Conservation (phyloP, 768 basidiomycete genomes). For the Leucogyrophana mollusca region DNA sequence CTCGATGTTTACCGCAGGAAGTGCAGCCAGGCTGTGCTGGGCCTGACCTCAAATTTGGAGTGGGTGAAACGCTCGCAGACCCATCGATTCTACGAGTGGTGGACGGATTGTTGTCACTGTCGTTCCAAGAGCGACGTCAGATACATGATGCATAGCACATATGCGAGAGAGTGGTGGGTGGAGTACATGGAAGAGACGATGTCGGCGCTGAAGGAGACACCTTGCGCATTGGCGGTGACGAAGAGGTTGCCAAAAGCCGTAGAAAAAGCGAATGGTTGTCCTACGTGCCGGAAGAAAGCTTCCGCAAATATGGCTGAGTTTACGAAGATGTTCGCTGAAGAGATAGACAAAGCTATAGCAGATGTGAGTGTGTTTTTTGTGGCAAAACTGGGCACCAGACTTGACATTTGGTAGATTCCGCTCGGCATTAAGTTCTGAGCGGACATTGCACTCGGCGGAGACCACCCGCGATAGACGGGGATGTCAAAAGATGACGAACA, state of each 20-base stretch:
- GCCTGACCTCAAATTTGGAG: constrained; percentile 16
- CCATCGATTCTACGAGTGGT: constrained; percentile 25
- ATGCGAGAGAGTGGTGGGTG: constrained; percentile 30
- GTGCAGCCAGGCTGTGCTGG: constrained; percentile 17
- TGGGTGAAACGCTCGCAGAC: constrained; percentile 23
- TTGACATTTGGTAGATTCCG: constrained; percentile 12
- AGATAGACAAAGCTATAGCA: constrained; percentile 17
- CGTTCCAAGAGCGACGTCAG: constrained; percentile 17
- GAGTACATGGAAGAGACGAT: constrained; percentile 29
- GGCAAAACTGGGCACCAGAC: background rate
- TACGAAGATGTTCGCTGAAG: constrained; percentile 18
- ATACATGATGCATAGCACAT: constrained; percentile 22
- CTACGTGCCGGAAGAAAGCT: constrained; percentile 18
- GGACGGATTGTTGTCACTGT: constrained; percentile 26
- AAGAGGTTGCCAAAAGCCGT: constrained; percentile 16
- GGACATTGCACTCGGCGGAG: constrained; percentile 5
- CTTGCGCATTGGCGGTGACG: constrained; percentile 18
- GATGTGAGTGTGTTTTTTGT: constrained; percentile 12
- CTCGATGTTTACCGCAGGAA: constrained; percentile 18
- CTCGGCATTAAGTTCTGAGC: constrained; percentile 15
- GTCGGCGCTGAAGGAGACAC: constrained; percentile 17
- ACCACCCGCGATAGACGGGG: background rate
- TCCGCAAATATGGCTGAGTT: constrained; percentile 20
- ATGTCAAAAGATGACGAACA: too few species aligned
- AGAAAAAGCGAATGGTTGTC: constrained; percentile 13